A percentile compares a stretch with the other conserved stretches of the same genome.
Evolutionary conservation across 768 basidiomycete species (phyloP).

Genomic region (Russula brevipes): DNA sequence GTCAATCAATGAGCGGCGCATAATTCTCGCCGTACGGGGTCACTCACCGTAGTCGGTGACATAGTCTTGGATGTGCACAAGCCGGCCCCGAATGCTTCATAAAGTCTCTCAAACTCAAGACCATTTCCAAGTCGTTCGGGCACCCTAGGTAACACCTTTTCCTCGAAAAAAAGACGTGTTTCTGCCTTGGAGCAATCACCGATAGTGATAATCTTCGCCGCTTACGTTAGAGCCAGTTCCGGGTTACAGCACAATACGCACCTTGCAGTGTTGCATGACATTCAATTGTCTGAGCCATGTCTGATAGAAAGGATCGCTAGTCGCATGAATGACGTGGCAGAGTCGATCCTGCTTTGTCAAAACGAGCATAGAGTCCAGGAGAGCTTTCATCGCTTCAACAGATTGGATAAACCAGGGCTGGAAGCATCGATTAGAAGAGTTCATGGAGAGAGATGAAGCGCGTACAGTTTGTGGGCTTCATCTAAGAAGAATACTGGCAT

Average conservation of each 20-base stretch:
- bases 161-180: conserved; percentile 58
- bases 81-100: conserved; percentile 80
- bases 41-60: conserved; percentile 63
- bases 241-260: conserved; percentile 26
- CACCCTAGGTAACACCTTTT: conserved; percentile 61
- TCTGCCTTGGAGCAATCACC: conserved; percentile 75
- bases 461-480: conserved; percentile 79
- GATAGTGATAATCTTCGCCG: conserved; percentile 63
- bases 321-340: conserved; percentile 77
- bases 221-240: neutral
- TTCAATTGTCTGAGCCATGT: conserved; percentile 77
- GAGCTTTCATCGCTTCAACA: conserved; percentile 73
- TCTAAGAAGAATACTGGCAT: conserved; percentile 81
- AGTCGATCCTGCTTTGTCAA: conserved; percentile 84
- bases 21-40: neutral
- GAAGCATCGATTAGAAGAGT: neutral
- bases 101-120: conserved; percentile 67
- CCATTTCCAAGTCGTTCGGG: conserved; percentile 51
- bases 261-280: conserved; percentile 80
- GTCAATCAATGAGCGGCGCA: neutral
- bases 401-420: conserved; percentile 74
- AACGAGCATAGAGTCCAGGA: conserved; percentile 82
- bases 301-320: conserved; percentile 81
- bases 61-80: conserved; percentile 80
- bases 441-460: neutral